Base-by-base conservation (phyloP, 2,329 filamentous ascomycete genomes). In the Basipetospora sp. region DNA sequence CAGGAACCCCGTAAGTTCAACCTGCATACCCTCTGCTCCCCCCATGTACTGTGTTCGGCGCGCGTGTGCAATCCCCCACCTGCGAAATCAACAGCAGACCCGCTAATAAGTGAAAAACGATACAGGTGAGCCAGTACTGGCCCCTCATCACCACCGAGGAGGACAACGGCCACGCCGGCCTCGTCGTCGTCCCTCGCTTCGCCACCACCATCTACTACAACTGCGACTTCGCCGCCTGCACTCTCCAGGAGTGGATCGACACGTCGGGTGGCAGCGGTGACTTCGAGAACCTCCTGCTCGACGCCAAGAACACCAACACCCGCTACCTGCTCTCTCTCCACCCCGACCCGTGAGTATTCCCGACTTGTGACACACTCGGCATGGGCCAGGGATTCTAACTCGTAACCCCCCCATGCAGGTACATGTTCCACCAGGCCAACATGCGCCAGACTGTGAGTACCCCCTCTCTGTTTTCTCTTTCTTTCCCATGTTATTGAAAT, bases 351-450 rank as follows among this genome's bases (percentile, higher is more conserved):
- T 25, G 11, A 25, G 22, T 25, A 6, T 74, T 43, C 39, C n/a
- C n/a, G n/a, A n/a, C n/a, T n/a, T n/a, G n/a, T n/a, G n/a, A n/a
- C n/a, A n/a, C n/a, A n/a, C n/a, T n/a, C n/a, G n/a, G n/a, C n/a
- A n/a, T n/a, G n/a, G n/a, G n/a, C n/a, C n/a, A n/a, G n/a, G n/a
- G n/a, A n/a, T n/a, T n/a, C n/a, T n/a, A n/a, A n/a, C n/a, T n/a
- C n/a, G n/a, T n/a, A n/a, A 14, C 13, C 29, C 13, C 8, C n/a
- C 22, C 22, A n/a, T n/a, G n/a, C n/a, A 25, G 22, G 22, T 43
- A 66, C 58, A 75, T 75, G 71, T 74, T 77, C 59, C 74, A 78
- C 51, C 72, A 77, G 54, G 70, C 71, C 41, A 77, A 78, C 48
- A 48, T 71, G 42, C 65, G 71, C 39, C 63, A 67, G 31, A 55